A percentile compares a stretch with the other conserved stretches of the same genome.
These are phyloP conservation scores for Psilocybe tampanensis DNA, from an alignment of 768 basidiomycete genomes.

Conservation along the genomic window DNA sequence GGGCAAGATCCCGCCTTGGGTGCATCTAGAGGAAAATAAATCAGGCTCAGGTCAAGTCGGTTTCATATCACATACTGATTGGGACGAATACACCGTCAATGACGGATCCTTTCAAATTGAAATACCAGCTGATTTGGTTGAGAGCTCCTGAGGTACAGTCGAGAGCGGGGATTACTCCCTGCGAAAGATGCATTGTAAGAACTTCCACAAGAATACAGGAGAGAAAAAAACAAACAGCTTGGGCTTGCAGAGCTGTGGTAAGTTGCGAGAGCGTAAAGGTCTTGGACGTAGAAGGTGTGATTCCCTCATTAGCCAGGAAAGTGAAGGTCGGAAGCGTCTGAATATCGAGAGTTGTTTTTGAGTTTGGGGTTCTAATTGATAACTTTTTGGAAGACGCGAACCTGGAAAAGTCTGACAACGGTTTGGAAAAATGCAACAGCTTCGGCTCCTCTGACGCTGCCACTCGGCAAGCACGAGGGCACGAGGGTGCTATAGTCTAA, in stretches of 20 bases:
- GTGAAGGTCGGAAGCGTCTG: slow-evolving; percentile 72
- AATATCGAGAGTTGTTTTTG: slow-evolving; percentile 1
- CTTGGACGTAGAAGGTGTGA: slow-evolving; percentile 60
- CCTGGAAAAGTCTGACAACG: slow-evolving; percentile 62
- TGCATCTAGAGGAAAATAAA: slow-evolving; percentile 40
- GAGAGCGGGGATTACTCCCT: slow-evolving; percentile 49
- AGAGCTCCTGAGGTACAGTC: slow-evolving; percentile 31
- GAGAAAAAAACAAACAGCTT: slow-evolving; percentile 38
- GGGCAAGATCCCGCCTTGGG: slow-evolving; percentile 53
- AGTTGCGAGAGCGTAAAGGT: slow-evolving; percentile 62
- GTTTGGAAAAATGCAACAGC: slow-evolving; percentile 69
- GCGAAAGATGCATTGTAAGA: neutral
- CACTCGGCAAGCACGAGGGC: slow-evolving; percentile 58
- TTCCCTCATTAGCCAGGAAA: slow-evolving; percentile 72
- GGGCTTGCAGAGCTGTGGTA: slow-evolving; percentile 53
- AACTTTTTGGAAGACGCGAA: slow-evolving; percentile 33
- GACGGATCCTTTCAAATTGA: slow-evolving; percentile 64
- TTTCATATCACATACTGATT: slow-evolving; percentile 46
- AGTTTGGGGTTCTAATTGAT: slow-evolving; percentile 13
- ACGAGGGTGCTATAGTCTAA: slow-evolving; percentile 51
- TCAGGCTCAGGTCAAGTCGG: neutral
- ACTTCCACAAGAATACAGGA: neutral
- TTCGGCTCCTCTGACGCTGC: slow-evolving; percentile 63
- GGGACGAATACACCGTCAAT: slow-evolving; percentile 66
- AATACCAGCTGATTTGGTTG: slow-evolving; percentile 59